Base-by-base conservation (phyloP, 768 basidiomycete species). In the Tephrocybe sp. region DNA sequence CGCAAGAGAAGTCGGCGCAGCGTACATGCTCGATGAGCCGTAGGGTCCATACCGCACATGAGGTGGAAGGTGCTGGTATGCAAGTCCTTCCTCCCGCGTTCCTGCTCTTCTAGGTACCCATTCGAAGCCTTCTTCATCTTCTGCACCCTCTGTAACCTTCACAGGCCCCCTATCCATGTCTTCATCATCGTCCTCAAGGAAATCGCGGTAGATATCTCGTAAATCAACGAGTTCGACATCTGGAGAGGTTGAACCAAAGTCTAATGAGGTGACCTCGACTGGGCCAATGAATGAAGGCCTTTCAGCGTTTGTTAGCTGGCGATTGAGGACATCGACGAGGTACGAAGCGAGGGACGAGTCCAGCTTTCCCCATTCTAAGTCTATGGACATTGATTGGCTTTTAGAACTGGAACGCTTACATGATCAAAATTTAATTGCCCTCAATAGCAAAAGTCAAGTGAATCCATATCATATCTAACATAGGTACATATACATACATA, bases 241-340 rank as follows among this genome's bases (percentile, higher is more conserved):
- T 4, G 97, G 97, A 2, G 84, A 65, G 16, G 74, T 72, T 0
- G 85, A 82, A 30, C 97, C 97, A 68, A 99, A 95, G 51, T 92
- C 89, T 48, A 98, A 79, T 3, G 85, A 84, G 1, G 84, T 86
- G 49, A 98, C 84, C 52, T 86, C 80, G 52, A 98, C 83, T 12
- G 95, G 93, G 2, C 97, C 97, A 33, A 99, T 89, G 67, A 95
- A 98, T 9, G 92, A 92, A 0, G 96, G 97, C n/a, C 91, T 72
- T 30, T 81, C 69, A 2, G 85, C 82, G 43, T 70, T 77, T 5
- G 77, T 63, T 19, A 99, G 85, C 51, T 92, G 88, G 51, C 73
- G 72, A 71, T 97, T 94, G 61, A 99, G 84, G 41, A 86, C 62
- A 34, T 81, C 76, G 51, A 94, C 79, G 51, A 95, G 77, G 26